Percentiles rank a stretch among this genome's conserved stretches.
These are phyloP conservation scores for Chlamydomonas schloesseri DNA, from an alignment of 139 green algal genomes.

Conservation along the genomic window DNA sequence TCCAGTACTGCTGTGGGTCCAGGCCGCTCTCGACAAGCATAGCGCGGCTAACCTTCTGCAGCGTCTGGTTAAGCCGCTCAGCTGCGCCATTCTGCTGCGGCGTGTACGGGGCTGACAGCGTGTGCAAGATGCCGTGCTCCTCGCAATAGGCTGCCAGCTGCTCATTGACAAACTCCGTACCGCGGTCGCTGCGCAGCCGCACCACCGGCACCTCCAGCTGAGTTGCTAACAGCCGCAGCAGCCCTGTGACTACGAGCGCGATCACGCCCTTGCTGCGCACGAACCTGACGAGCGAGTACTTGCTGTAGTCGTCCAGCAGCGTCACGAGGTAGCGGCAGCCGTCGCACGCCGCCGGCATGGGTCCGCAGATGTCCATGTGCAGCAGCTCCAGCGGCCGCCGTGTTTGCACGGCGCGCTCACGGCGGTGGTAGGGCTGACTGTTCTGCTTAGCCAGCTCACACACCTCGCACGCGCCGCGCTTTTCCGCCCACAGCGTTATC, in stretches of 20 bases:
- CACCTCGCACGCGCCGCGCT: background rate
- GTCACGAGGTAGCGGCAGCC: slow-evolving; percentile 10
- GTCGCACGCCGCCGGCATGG: background rate
- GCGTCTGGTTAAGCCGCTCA: slow-evolving; percentile 50
- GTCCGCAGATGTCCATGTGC: slow-evolving; percentile 37
- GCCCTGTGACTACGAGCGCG: no score
- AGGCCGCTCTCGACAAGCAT: background rate
- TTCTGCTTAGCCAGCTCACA: background rate
- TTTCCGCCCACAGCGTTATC: background rate
- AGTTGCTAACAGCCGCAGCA: no score
- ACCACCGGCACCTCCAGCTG: no score
- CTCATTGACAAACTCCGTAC: slow-evolving; percentile 14
- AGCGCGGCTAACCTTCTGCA: no score
- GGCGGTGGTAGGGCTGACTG: background rate
- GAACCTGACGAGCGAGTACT: background rate
- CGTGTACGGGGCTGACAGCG: slow-evolving; percentile 41
- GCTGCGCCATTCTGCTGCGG: slow-evolving; percentile 54
- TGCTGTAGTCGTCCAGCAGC: slow-evolving; percentile 37
- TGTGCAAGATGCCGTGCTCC: slow-evolving; percentile 29
- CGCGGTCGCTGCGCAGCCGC: no score
- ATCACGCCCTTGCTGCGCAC: no score
- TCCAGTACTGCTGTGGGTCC: background rate
- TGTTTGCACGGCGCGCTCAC: background rate
- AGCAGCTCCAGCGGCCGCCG: background rate
- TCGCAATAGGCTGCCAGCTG: background rate